phyloP scores from a whole-genome alignment of 805 yeast genomes.

The Nakazawaea molendinolei region DNA sequence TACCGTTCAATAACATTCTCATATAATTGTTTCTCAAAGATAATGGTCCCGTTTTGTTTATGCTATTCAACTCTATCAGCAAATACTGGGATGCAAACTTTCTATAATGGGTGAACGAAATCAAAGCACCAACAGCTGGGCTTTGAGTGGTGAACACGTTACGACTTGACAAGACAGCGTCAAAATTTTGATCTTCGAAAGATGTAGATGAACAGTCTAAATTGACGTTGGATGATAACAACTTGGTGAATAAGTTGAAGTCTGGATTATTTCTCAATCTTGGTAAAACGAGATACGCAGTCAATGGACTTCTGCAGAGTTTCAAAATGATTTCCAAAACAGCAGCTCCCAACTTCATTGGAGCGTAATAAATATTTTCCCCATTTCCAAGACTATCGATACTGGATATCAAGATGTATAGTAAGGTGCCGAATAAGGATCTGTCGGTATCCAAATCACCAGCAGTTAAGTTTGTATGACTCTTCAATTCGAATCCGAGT shows the following conservation, averaged over 20 bases:
- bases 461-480: slow-evolving; percentile 19
- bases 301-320: slow-evolving; percentile 49
- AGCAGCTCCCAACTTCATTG: slow-evolving; percentile 51
- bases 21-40: slow-evolving; percentile 48
- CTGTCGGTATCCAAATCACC: slow-evolving; percentile 49
- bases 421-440: slow-evolving; percentile 50
- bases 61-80: slow-evolving; percentile 65
- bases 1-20: slow-evolving; percentile 42
- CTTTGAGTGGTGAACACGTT: slow-evolving; percentile 28
- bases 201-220: slow-evolving; percentile 40
- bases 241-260: slow-evolving; percentile 38
- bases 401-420: slow-evolving; percentile 42
- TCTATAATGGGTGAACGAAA: slow-evolving; percentile 57
- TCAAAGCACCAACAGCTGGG: slow-evolving; percentile 43
- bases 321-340: slow-evolving; percentile 57
- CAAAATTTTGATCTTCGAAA: slow-evolving; percentile 48
- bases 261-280: slow-evolving; percentile 40
- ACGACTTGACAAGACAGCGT: slow-evolving; percentile 25
- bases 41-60: slow-evolving; percentile 37
- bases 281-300: slow-evolving; percentile 44
- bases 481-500: slow-evolving; percentile 57
- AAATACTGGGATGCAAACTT: slow-evolving; percentile 56
- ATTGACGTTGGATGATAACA: slow-evolving; percentile 47
- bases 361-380: slow-evolving; percentile 39
- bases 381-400: slow-evolving; percentile 32